These are phyloP conservation scores for Chalciporus sphaerocephalus DNA, from an alignment of 768 basidiomycete species.

Conservation along the genomic window DNA sequence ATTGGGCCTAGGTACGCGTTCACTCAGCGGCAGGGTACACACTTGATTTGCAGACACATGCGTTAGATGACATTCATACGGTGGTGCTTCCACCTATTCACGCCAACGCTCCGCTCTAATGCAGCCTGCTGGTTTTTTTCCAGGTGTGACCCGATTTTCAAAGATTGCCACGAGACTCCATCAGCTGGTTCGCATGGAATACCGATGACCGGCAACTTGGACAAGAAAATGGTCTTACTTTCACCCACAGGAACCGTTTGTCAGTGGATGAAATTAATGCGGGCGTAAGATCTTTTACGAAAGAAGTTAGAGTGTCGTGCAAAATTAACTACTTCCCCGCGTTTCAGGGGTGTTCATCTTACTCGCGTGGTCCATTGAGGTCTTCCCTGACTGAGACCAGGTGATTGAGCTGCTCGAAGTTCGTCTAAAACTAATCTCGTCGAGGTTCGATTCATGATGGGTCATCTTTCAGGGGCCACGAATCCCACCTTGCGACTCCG, in stretches of 20 bases:
- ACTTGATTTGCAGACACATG: no score
- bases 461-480: background rate
- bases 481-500: background rate
- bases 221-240: background rate
- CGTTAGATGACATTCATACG: no score
- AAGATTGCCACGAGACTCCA: no score
- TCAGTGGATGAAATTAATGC: background rate
- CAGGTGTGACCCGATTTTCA: no score
- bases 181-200: no score
- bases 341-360: background rate
- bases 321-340: conserved; percentile 1
- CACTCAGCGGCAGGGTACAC: no score
- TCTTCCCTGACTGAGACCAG: no score
- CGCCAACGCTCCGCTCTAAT: no score
- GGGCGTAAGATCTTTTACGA: background rate
- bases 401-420: background rate
- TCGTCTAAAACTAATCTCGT: background rate
- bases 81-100: no score
- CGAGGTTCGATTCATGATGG: background rate
- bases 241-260: background rate
- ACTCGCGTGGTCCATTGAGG: no score
- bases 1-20: no score
- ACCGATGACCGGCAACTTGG: background rate
- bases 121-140: no score
- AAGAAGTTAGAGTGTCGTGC: background rate